Evolutionary conservation across 257 asterid species (phyloP).

Genomic region (Eucommia ulmoides): DNA sequence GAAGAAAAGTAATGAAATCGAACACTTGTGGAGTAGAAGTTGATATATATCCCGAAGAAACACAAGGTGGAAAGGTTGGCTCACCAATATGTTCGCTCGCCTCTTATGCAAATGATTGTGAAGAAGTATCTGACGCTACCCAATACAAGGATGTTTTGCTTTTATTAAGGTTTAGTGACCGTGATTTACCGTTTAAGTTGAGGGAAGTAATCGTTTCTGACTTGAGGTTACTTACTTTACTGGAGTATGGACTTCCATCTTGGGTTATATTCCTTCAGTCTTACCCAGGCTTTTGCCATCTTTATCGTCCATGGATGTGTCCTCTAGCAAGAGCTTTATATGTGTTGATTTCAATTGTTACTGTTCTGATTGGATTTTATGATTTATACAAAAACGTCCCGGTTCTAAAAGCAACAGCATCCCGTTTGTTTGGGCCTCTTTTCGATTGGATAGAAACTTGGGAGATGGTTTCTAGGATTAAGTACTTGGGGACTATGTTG

Average conservation of each 20-base stretch:
- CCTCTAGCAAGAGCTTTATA: slow-evolving; percentile 80
- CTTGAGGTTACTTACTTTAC: slow-evolving; percentile 65
- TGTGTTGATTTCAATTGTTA: slow-evolving; percentile 57
- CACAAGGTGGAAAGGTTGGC: slow-evolving; percentile 20
- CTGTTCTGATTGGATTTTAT: slow-evolving; percentile 93
- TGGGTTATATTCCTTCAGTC: slow-evolving; percentile 98
- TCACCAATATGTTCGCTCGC: slow-evolving; percentile 24
- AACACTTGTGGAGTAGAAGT: slow-evolving; percentile 21
- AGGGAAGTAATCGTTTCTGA: slow-evolving; percentile 62
- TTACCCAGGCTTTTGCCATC: slow-evolving; percentile 80
- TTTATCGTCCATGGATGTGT: slow-evolving; percentile 99
- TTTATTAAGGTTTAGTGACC: slow-evolving; percentile 61
- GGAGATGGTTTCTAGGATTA: slow-evolving; percentile 90
- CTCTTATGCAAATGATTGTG: slow-evolving; percentile 32
- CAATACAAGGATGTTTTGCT: slow-evolving; percentile 67
- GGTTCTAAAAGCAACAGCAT: slow-evolving; percentile 79
- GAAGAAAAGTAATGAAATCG: slow-evolving; percentile 55
- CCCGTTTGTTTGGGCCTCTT: slow-evolving; percentile 81
- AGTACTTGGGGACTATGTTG: slow-evolving; percentile 91
- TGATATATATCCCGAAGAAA: slow-evolving; percentile 27
- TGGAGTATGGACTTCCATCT: slow-evolving; percentile 95
- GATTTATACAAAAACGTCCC: slow-evolving; percentile 94
- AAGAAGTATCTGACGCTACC: slow-evolving; percentile 40
- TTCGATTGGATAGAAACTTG: slow-evolving; percentile 93
- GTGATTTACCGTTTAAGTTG: slow-evolving; percentile 69